phyloP scores from a whole-genome alignment of 176 grass and related monocot species.

The Melocanna baccifera region DNA sequence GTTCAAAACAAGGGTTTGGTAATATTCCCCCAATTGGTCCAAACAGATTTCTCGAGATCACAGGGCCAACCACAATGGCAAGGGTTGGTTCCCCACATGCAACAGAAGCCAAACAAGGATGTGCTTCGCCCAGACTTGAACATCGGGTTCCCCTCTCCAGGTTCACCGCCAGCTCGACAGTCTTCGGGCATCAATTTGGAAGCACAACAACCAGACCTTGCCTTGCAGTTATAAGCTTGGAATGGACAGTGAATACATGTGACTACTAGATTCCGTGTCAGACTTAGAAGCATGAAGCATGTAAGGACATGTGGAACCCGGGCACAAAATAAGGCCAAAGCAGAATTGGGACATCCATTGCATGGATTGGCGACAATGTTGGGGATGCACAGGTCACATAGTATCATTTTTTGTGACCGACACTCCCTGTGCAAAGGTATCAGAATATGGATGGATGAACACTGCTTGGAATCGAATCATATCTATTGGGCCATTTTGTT shows the following conservation, averaged over 20 bases:
- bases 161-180: conserved; percentile 68
- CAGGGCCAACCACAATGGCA: conserved; percentile 69
- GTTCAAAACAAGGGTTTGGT: conserved; percentile 66
- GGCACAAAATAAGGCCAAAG: not conserved
- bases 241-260: conserved; percentile 10
- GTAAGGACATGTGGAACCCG: not conserved
- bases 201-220: conserved; percentile 95
- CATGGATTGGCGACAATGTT: not conserved
- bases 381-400: conserved; percentile 3
- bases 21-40: conserved; percentile 71
- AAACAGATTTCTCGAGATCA: conserved; percentile 64
- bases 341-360: conserved; percentile 39
- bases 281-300: conserved; percentile 11
- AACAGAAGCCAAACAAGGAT: conserved; percentile 71
- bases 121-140: conserved; percentile 87
- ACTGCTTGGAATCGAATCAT: conserved; percentile 36
- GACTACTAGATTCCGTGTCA: not conserved
- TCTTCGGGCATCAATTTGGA: conserved; percentile 88
- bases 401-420: not conserved
- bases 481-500: conserved; percentile 21
- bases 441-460: conserved; percentile 41
- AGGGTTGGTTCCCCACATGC: conserved; percentile 64
- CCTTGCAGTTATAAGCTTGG: conserved; percentile 73
- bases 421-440: conserved; percentile 1
- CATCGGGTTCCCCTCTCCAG: conserved; percentile 78